phyloP scores from a whole-genome alignment of 1,284 basidiomycete genomes.

The Quambalaria eucalypti region DNA sequence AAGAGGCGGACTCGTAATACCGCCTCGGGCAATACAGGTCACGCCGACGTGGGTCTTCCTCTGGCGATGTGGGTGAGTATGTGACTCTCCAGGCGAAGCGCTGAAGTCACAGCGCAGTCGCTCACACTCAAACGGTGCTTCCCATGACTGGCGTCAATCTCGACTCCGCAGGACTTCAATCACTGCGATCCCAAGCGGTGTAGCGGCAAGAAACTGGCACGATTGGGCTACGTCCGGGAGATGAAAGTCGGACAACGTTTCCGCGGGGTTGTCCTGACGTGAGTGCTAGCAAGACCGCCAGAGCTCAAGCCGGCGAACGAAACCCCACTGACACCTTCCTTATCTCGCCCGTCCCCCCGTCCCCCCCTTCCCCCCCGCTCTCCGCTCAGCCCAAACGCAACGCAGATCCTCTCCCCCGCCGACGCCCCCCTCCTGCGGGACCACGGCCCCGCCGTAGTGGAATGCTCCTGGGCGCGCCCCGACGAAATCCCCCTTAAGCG shows the following conservation, averaged over 20 bases:
- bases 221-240: constrained; percentile 74
- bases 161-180: constrained; percentile 68
- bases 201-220: constrained; percentile 83
- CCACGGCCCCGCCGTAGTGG: constrained; percentile 82
- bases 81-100: not conserved
- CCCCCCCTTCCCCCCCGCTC: too few species aligned
- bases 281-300: constrained; percentile 44
- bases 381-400: constrained; percentile 80
- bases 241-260: constrained; percentile 78
- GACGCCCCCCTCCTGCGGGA: constrained; percentile 72
- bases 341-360: too few species aligned
- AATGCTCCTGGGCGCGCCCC: constrained; percentile 91
- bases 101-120: not conserved
- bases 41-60: not conserved
- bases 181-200: constrained; percentile 93
- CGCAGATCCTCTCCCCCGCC: constrained; percentile 67
- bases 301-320: not conserved
- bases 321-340: too few species aligned
- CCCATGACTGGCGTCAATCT: too few species aligned
- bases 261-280: constrained; percentile 86
- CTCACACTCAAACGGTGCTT: not conserved
- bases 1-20: not conserved
- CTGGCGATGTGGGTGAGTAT: not conserved
- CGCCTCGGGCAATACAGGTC: not conserved
- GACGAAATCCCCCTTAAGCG: constrained; percentile 90